Base-by-base conservation (phyloP, 345 rosid genomes). In the Gossypium raimondii region DNA sequence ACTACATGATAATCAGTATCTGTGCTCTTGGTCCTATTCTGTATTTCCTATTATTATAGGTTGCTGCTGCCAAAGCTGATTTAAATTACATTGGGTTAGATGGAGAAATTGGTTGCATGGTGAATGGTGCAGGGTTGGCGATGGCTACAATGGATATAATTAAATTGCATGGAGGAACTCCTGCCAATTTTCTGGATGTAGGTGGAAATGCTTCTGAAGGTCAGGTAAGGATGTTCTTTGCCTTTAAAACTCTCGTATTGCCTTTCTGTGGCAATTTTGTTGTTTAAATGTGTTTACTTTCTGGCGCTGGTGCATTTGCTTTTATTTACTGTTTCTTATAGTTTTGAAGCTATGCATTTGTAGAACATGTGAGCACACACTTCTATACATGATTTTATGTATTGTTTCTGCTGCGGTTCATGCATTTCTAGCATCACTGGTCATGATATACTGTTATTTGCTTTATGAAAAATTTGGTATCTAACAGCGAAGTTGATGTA, bases 71-170 rank as follows among this genome's bases (percentile, higher is more conserved):
- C 67, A 84, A 90, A 83, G 98, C 93, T 67, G 99, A 96, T 88
- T 82, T 96, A 83, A 96, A 96, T 87, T 96, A 96, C 73, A 96
- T 93, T 48, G 99, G 99, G 38, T 81, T 95, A 67, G 99, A 96
- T 80, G 99, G 99, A 67, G 99, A 96, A 87, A 96, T 96, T 79
- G 99, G 99, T 66, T 96, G 99, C 91, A 96, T 96, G 99, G 99
- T 96, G 70, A 96, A 96, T 85, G 99, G 99, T 75, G 98, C 99
- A n/a, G 98, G 99, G 81, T 82, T 96, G 76, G 99, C 98, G 16
- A 96, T 93, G 98, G 98, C 99, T 75, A 92, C 98, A 24, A 96
- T 93, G 99, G 99, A 96, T 84, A 93, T 96, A 58, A 93, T 96
- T 65, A 96, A 96, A 81, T 66, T 96, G 89, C 98, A 93, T 73